These are phyloP conservation scores for Mycena alexandri DNA, from an alignment of 768 basidiomycete genomes.

Conservation along the genomic window DNA sequence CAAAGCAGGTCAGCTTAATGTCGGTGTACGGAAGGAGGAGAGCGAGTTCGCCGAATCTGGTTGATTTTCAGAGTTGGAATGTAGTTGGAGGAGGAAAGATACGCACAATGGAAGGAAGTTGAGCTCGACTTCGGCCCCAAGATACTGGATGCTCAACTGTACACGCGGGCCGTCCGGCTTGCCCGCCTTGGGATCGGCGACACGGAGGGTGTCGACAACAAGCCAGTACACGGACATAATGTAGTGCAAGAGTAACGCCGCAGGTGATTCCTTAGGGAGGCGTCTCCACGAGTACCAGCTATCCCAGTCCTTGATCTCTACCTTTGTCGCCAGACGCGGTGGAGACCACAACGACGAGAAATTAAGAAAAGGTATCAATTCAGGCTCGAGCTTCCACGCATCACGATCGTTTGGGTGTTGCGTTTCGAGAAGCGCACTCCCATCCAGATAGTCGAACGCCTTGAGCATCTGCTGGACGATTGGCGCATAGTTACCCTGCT, in stretches of 20 bases:
- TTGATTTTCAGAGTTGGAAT: not conserved
- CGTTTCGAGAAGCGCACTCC: slow-evolving; percentile 47
- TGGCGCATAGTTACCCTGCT: not conserved
- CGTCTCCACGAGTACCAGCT: slow-evolving; percentile 59
- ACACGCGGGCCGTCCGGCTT: slow-evolving; percentile 41
- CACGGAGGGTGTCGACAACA: slow-evolving; percentile 46
- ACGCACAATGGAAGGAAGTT: slow-evolving; percentile 59
- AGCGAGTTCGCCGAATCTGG: slow-evolving; percentile 57
- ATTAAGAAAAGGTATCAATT: slow-evolving; percentile 42
- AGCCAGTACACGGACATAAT: slow-evolving; percentile 55
- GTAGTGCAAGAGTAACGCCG: slow-evolving; percentile 55
- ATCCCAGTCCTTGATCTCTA: slow-evolving; percentile 51
- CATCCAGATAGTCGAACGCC: slow-evolving; percentile 47
- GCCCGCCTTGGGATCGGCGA: slow-evolving; percentile 40
- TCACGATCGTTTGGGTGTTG: slow-evolving; percentile 45
- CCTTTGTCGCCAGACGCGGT: slow-evolving; percentile 43
- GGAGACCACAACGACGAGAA: slow-evolving; percentile 43
- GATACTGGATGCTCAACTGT: slow-evolving; percentile 50
- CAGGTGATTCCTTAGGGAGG: slow-evolving; percentile 55
- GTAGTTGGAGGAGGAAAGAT: not conserved
- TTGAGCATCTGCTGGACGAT: slow-evolving; percentile 23
- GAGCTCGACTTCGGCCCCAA: slow-evolving; percentile 58
- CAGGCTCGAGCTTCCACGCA: slow-evolving; percentile 50
- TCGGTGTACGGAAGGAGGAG: slow-evolving; percentile 57
- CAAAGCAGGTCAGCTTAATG: slow-evolving; percentile 56